Conservation (phyloP, 495 filamentous ascomycete species). For the Lophiostoma macrostomum region DNA sequence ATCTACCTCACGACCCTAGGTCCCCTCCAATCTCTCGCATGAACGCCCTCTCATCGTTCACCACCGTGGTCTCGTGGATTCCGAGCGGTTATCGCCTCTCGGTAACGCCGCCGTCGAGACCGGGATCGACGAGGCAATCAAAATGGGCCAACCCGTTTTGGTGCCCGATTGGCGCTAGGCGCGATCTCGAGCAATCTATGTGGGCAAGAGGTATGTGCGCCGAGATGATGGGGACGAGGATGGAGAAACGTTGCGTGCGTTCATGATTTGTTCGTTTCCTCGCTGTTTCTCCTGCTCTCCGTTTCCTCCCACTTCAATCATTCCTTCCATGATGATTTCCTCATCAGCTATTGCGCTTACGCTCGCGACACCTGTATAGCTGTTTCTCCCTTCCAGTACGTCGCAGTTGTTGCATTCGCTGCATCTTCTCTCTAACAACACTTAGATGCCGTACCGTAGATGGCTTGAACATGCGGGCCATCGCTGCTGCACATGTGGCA, state of each 20-base stretch:
- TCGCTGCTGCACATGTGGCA: conserved; percentile 50
- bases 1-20: conserved; percentile 3
- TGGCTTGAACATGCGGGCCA: conserved; percentile 52
- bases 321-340: neutral
- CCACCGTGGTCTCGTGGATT: neutral
- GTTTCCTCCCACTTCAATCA: neutral
- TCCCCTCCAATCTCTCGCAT: neutral
- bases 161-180: neutral
- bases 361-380: conserved; percentile 1
- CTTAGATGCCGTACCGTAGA: conserved; percentile 13
- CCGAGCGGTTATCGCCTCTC: neutral
- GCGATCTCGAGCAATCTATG: neutral
- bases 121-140: neutral
- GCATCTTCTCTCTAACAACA: neutral
- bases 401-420: neutral
- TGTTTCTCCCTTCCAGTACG: conserved; percentile 10
- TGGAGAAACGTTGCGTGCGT: neutral
- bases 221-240: neutral
- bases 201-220: neutral
- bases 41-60: neutral
- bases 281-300: neutral
- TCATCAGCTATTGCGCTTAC: neutral
- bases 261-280: conserved; percentile 2
- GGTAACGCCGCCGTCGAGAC: neutral
- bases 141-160: neutral